phyloP scores from a whole-genome alignment of 352 stramenopile species.

The Phytophthora idaei region DNA sequence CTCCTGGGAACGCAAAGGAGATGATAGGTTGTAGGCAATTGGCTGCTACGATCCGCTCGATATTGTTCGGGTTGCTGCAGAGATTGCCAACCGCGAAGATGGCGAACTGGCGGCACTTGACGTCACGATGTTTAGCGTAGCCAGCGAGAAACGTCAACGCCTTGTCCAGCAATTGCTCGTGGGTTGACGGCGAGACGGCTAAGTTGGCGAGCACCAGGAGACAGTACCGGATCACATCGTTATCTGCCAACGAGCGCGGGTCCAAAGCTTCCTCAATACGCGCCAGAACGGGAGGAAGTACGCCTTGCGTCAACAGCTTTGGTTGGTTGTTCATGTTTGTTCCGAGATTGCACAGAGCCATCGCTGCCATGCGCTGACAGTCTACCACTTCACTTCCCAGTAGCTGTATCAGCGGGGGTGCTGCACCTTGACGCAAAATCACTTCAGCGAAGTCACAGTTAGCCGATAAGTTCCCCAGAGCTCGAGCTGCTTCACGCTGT shows the following conservation, averaged over 20 bases:
- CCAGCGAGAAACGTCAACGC: conserved; percentile 89
- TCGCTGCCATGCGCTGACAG: conserved; percentile 95
- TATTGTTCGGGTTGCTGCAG: conserved; percentile 91
- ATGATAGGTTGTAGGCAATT: conserved; percentile 94
- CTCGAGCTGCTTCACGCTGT: conserved; percentile 92
- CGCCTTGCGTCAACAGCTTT: conserved; percentile 87
- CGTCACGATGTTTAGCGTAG: conserved; percentile 94
- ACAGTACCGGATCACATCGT: conserved; percentile 95
- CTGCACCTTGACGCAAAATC: conserved; percentile 89
- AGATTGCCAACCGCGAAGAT: conserved; percentile 96
- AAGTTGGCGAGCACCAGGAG: conserved; percentile 95
- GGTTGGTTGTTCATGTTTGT: conserved; percentile 95
- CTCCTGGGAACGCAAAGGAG: conserved; percentile 93
- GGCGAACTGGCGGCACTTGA: conserved; percentile 96
- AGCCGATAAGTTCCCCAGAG: conserved; percentile 93
- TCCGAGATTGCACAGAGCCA: conserved; percentile 95
- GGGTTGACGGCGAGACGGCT: conserved; percentile 84
- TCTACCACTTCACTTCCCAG: conserved; percentile 90
- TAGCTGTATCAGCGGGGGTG: conserved; percentile 86
- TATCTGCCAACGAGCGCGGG: conserved; percentile 91
- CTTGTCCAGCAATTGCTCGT: conserved; percentile 79
- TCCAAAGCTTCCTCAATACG: conserved; percentile 92
- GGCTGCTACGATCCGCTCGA: conserved; percentile 87
- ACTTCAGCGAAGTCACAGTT: conserved; percentile 96
- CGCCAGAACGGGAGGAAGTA: conserved; percentile 89